Conservation (phyloP, 352 stramenopile species). For the Phytophthora fragariaefolia region DNA sequence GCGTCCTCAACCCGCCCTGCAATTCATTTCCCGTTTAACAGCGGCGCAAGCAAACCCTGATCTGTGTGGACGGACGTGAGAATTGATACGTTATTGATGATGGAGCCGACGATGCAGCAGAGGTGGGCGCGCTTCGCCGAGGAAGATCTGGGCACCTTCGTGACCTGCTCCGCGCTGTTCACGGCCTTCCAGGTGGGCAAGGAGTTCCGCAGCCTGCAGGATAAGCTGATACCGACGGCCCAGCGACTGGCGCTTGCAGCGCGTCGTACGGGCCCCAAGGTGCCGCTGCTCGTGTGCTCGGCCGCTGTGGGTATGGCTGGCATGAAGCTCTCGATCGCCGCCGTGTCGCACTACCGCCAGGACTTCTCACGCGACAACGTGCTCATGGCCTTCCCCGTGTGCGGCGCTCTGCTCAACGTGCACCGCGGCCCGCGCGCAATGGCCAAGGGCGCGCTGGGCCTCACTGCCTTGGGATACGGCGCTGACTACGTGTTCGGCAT, state of each 20-base stretch:
- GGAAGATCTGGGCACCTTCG: constrained; percentile 50
- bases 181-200: constrained; percentile 33
- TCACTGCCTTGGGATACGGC: constrained; percentile 45
- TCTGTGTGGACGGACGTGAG: no score
- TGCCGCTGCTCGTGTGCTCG: constrained; percentile 49
- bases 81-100: constrained; percentile 10
- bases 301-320: constrained; percentile 54
- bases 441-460: constrained; percentile 43
- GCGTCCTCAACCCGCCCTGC: background rate
- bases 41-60: constrained; percentile 11
- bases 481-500: constrained; percentile 43
- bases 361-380: constrained; percentile 67
- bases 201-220: constrained; percentile 33
- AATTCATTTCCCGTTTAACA: constrained; percentile 35
- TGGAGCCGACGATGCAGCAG: constrained; percentile 40
- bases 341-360: constrained; percentile 52
- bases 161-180: constrained; percentile 38
- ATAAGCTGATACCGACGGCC: constrained; percentile 8
- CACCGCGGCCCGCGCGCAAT: constrained; percentile 51
- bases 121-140: constrained; percentile 54
- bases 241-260: constrained; percentile 42
- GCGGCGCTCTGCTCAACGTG: constrained; percentile 49
- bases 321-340: constrained; percentile 61
- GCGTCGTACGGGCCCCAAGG: constrained; percentile 39
- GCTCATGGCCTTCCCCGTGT: constrained; percentile 57